These are phyloP conservation scores for Aaosphaeria pasadenensis DNA, from an alignment of 2,329 filamentous ascomycete species.

Conservation along the genomic window DNA sequence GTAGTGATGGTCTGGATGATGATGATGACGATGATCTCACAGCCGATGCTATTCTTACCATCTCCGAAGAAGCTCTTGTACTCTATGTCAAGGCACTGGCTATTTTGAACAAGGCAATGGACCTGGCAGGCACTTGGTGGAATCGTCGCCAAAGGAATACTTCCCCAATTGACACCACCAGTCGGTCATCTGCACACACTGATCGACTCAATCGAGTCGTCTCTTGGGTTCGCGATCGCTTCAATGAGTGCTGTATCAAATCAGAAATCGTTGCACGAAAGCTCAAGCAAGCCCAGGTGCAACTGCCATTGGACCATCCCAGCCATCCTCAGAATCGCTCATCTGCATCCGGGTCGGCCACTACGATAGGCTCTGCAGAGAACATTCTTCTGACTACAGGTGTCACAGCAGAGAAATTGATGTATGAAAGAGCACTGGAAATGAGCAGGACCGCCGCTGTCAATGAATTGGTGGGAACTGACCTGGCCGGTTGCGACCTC, in stretches of 20 bases:
- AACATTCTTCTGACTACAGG: conserved; percentile 83
- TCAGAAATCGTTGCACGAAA: conserved; percentile 90
- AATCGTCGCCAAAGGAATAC: conserved; percentile 70
- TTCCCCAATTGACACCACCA: conserved; percentile 40
- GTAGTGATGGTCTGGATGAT: conserved; percentile 49
- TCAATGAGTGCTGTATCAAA: conserved; percentile 97
- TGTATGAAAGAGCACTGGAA: conserved; percentile 96
- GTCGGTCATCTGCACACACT: conserved; percentile 45
- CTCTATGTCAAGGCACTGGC: conserved; percentile 93
- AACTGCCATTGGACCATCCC: conserved; percentile 79
- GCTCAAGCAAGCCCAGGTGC: conserved; percentile 79
- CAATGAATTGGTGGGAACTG: conserved; percentile 90
- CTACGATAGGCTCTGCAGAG: conserved; percentile 64
- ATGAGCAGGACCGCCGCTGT: conserved; percentile 95
- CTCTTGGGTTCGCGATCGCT: conserved; percentile 89
- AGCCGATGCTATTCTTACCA: conserved; percentile 75
- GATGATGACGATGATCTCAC: conserved; percentile 72
- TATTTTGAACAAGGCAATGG: conserved; percentile 89
- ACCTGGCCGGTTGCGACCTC: conserved; percentile 82
- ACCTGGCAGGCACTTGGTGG: conserved; percentile 94
- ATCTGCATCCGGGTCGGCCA: conserved; percentile 55
- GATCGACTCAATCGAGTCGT: conserved; percentile 87
- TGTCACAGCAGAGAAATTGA: conserved; percentile 90
- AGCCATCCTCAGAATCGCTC: conserved; percentile 79
- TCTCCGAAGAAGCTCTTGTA: conserved; percentile 93